Base-by-base conservation (phyloP, 352 stramenopile genomes). In the Nothophytophthora sp. region DNA sequence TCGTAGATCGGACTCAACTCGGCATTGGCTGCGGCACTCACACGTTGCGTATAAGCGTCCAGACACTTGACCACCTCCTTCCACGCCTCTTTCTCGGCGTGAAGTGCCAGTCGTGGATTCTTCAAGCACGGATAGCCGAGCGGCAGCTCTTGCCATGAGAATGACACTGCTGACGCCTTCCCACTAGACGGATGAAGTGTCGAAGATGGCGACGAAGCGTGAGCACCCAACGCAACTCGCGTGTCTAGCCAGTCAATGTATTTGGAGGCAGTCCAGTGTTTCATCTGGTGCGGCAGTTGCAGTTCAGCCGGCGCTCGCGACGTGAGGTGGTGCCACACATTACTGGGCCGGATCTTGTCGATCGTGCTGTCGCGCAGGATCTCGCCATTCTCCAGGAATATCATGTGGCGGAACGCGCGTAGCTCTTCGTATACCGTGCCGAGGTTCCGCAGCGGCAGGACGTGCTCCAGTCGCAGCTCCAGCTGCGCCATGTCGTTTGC, bases 401-500 rank as follows among this genome's bases (percentile, higher is more conserved):
- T 83, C 67, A 93, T 81, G 55, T 95, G 81, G 7, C 81, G 79
- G 45, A 93, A 91, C 16, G 82, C 82, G 5, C 76, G 69, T 3
- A 95, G 69, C 40, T 95, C 85, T 34, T 93, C 85, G 49, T 90
- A 92, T 8, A 53, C 49, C 4, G 67, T 52, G 5, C 79, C 83
- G n/a, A 88, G 52, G 15, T 76, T 80, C 12, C 70, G 70, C 37
- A 92, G 44, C 12, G 78, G 75, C 16, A 86, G 22, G 11, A 92
- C 64, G 7, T 77, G 63, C 37, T 88, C 80, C 4, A 92, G 62
- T 10, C 65, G 59, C 27, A 92, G 60, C 43, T 95, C 85, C 15
- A 95, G 52, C 49, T 95, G 82, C 32, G 85, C 70, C 83, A 95
- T 91, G 42, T 95, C 85, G 58, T 91, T 86, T 12, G 83, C 81